A percentile compares a stretch with the other conserved stretches of the same genome.
phyloP scores from a whole-genome alignment of 768 basidiomycete species.

The Naematelia aurantialba region DNA sequence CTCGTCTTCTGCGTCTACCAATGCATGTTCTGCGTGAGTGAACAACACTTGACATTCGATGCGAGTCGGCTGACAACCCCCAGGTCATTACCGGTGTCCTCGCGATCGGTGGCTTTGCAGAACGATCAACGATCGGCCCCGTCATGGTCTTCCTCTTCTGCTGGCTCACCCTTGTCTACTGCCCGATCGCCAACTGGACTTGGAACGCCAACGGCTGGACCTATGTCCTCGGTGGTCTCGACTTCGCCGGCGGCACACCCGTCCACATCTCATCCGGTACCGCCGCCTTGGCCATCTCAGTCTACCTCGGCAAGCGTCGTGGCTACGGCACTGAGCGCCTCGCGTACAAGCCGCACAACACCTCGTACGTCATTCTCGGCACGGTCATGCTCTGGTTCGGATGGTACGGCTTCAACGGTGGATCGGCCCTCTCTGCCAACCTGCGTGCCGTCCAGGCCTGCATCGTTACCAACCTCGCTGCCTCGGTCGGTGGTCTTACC shows the following conservation, averaged over 20 bases:
- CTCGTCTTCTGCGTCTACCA: constrained; percentile 76
- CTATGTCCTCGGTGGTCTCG: constrained; percentile 68
- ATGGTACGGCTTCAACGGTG: constrained; percentile 82
- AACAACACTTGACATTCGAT: no score
- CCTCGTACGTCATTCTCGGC: constrained; percentile 74
- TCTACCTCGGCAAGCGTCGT: constrained; percentile 77
- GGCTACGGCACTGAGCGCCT: constrained; percentile 54
- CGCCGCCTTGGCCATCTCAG: constrained; percentile 76
- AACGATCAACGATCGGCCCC: constrained; percentile 78
- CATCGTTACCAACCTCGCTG: constrained; percentile 85
- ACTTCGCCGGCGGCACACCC: constrained; percentile 68
- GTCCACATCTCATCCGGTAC: constrained; percentile 57
- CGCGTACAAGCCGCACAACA: constrained; percentile 79
- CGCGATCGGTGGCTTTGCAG: constrained; percentile 62
- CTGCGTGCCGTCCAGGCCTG: constrained; percentile 77
- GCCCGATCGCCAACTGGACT: constrained; percentile 77
- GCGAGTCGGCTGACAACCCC: neutral
- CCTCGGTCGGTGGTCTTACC: constrained; percentile 68
- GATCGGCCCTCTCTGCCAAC: constrained; percentile 76
- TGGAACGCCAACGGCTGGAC: constrained; percentile 75
- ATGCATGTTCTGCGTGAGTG: constrained; percentile 46
- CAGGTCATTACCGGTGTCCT: constrained; percentile 47
- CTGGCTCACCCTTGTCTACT: constrained; percentile 85
- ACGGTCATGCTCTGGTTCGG: constrained; percentile 85
- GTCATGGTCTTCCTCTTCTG: constrained; percentile 70